phyloP scores from a whole-genome alignment of 2,329 filamentous ascomycete genomes.

The Falciphora oryzae region DNA sequence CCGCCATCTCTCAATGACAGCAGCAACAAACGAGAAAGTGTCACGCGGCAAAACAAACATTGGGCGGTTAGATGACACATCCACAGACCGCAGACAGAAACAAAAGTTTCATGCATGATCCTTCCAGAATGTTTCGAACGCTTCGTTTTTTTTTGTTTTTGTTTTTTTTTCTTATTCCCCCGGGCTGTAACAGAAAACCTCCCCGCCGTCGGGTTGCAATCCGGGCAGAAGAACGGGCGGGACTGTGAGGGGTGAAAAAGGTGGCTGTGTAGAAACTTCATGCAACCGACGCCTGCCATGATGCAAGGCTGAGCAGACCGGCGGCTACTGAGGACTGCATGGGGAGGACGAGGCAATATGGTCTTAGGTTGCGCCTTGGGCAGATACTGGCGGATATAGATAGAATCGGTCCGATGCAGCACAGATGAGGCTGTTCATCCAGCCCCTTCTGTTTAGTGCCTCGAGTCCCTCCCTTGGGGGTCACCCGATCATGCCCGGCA shows the following conservation, averaged over 20 bases:
- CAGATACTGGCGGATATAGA: neutral
- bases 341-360: neutral
- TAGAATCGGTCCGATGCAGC: neutral
- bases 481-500: neutral
- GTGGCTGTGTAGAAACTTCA: neutral
- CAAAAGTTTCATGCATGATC: neutral
- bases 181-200: neutral
- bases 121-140: neutral
- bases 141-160: neutral
- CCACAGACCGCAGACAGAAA: neutral
- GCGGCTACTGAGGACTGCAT: neutral
- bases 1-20: too few species aligned
- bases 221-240: too few species aligned
- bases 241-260: neutral
- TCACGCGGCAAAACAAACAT: neutral
- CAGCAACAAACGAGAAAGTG: neutral
- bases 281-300: neutral
- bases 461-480: too few species aligned
- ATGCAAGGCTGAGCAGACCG: neutral
- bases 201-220: neutral
- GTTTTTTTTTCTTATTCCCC: too few species aligned
- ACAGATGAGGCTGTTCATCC: neutral
- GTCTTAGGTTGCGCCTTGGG: too few species aligned
- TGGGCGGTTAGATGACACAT: too few species aligned
- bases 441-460: too few species aligned